These are phyloP conservation scores for Choiromyces venosus DNA, from an alignment of 495 filamentous ascomycete genomes.

Conservation along the genomic window DNA sequence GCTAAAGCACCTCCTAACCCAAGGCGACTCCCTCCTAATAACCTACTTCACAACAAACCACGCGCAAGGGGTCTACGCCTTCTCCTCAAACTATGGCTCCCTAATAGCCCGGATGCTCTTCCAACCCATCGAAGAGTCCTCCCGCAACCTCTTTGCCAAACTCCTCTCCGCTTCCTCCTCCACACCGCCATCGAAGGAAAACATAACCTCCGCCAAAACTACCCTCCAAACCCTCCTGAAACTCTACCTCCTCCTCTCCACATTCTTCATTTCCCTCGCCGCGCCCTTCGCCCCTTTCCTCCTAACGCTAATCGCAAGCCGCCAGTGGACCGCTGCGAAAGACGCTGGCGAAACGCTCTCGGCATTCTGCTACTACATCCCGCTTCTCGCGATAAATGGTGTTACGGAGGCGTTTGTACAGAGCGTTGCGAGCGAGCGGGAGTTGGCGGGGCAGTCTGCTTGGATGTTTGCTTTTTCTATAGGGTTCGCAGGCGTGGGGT, in stretches of 20 bases:
- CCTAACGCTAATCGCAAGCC: constrained; percentile 66
- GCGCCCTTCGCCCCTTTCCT: constrained; percentile 66
- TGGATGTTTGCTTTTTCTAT: constrained; percentile 78
- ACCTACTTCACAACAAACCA: constrained; percentile 64
- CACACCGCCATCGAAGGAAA: constrained; percentile 9
- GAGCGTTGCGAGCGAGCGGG: constrained; percentile 62
- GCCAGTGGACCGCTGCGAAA: constrained; percentile 57
- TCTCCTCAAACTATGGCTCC: constrained; percentile 91
- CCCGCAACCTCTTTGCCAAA: constrained; percentile 76
- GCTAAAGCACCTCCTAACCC: constrained; percentile 87
- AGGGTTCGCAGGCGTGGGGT: constrained; percentile 66
- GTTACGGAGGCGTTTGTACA: constrained; percentile 88
- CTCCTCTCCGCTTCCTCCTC: constrained; percentile 49
- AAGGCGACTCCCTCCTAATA: constrained; percentile 87
- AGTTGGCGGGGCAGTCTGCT: constrained; percentile 67
- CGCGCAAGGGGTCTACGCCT: constrained; percentile 87
- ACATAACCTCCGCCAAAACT: constrained; percentile 44
- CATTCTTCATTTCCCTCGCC: constrained; percentile 61
- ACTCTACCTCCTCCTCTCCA: constrained; percentile 62
- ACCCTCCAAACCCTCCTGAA: constrained; percentile 54
- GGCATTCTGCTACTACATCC: constrained; percentile 85
- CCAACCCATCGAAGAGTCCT: constrained; percentile 90
- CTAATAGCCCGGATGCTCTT: constrained; percentile 85
- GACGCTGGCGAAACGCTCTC: constrained; percentile 61
- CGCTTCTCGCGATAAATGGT: constrained; percentile 85